Percentiles rank a stretch among this genome's conserved stretches.
These are phyloP conservation scores for Xylona heveae DNA, from an alignment of 495 filamentous ascomycete species.

Conservation along the genomic window DNA sequence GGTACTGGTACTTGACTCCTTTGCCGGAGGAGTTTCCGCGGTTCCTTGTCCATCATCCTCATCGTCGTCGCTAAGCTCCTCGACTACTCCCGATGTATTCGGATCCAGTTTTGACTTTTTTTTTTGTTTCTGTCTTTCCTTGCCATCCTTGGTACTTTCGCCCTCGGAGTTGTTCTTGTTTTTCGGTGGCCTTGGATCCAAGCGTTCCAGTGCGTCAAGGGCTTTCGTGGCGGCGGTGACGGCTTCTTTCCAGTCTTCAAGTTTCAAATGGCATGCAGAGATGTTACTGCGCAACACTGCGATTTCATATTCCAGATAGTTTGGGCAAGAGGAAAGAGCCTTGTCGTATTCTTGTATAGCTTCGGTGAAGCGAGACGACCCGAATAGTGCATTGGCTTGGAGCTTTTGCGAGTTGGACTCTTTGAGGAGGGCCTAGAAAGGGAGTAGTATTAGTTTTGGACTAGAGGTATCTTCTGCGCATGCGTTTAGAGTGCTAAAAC, in stretches of 20 bases:
- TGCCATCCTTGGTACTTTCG: no score
- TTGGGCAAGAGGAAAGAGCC: conserved; percentile 62
- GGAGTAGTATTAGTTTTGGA: conserved; percentile 4
- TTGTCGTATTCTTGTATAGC: conserved; percentile 82
- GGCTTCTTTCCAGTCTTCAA: conserved; percentile 71
- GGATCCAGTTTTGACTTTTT: conserved; percentile 5
- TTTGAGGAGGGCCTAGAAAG: conserved; percentile 36
- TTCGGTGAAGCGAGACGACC: conserved; percentile 46
- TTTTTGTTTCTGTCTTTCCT: no score
- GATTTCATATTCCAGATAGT: conserved; percentile 75
- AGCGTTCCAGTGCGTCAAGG: conserved; percentile 45
- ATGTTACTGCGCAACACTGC: conserved; percentile 78
- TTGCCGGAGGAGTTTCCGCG: conserved; percentile 26
- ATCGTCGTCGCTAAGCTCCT: conserved; percentile 31
- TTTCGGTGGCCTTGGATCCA: conserved; percentile 22
- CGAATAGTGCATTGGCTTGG: conserved; percentile 61
- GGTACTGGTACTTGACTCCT: conserved; percentile 1
- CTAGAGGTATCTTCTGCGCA: no score
- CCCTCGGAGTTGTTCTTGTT: no score
- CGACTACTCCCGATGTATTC: conserved; percentile 17
- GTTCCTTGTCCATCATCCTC: conserved; percentile 38
- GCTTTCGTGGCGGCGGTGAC: conserved; percentile 51
- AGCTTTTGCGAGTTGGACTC: conserved; percentile 58
- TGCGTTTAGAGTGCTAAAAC: no score
- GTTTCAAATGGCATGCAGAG: conserved; percentile 73